Evolutionary conservation across 1,284 basidiomycete genomes (phyloP), one percentile per base, ranked within the genome.

Genomic region (Sporisorium scitamineum): DNA sequence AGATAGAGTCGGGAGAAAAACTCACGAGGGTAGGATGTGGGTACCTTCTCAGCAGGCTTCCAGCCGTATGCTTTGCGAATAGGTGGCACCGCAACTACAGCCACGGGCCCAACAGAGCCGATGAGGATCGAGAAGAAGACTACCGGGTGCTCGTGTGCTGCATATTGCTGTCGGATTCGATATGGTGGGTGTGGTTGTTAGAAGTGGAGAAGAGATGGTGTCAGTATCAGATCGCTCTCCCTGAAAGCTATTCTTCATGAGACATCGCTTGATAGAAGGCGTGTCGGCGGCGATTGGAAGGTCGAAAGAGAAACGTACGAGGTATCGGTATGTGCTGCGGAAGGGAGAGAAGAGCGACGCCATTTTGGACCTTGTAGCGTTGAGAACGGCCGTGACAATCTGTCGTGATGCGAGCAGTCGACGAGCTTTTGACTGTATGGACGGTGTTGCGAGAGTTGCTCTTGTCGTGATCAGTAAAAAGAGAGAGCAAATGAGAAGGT

Each of bases 141-240:
- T 82, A 94, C 92, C 39, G 95, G 94, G 80, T 91, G 91, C 87
- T 97, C 94, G 88, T 97, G 95, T 39, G 94, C 94, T 82, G 92
- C 90, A 70, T 92, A 90, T 89, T 90, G 90, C 90, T 91, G 57
- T 42, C 18, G n/a, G 27, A 16, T 29, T 18, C 16, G 18, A 27
- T 26, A 22, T 11, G 44, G 24, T 1, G n/a, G n/a, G n/a, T n/a
- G n/a, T 14, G 10, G 34, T 34, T 3, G 13, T 34, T 13, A 39
- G n/a, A 4, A 18, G 16, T n/a, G n/a, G 13, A n/a, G 27, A 18
- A 1, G 37, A 44, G 42, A 22, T 52, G 24, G 14, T 45, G 56
- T 56, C 27, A 57, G 55, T 32, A 52, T 39, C 18, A 27, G 14
- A 26, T 18, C 14, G 34, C 34, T 34, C 8, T 13, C 14, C 34